Conservation (phyloP, 352 stramenopile genomes). For the Phytopythium aichiense region DNA sequence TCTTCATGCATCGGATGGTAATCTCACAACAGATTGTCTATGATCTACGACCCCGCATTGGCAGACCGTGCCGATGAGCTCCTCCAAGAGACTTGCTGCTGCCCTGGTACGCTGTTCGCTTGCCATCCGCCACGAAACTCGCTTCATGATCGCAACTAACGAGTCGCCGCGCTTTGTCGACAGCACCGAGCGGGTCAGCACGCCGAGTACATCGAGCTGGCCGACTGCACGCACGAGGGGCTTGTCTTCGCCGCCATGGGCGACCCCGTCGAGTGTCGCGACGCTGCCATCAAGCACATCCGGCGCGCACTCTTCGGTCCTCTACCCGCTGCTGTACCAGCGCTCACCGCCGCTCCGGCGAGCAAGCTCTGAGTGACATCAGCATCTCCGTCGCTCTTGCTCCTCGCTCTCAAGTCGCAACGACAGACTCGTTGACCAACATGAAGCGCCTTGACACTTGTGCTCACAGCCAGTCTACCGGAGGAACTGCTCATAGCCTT, state of each 20-base stretch:
- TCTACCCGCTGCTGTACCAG: background rate
- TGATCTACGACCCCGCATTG: no score
- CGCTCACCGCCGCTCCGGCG: background rate
- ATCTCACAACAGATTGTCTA: background rate
- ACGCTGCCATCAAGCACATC: conserved; percentile 32
- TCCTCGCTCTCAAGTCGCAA: background rate
- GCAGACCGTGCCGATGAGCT: conserved; percentile 24
- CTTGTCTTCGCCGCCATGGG: conserved; percentile 70
- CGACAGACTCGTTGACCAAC: background rate
- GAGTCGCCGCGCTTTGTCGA: background rate
- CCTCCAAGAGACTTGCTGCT: conserved; percentile 46
- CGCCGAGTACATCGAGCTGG: conserved; percentile 37
- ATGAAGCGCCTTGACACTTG: background rate
- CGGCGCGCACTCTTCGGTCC: conserved; percentile 29
- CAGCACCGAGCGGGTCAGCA: conserved; percentile 38
- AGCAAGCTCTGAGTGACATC: conserved; percentile 1
- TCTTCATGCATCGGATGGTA: background rate
- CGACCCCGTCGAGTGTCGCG: conserved; percentile 42
- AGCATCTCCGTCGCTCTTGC: background rate
- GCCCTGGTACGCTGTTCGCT: conserved; percentile 32
- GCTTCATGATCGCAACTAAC: background rate
- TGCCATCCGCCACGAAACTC: background rate
- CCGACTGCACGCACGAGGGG: conserved; percentile 56
- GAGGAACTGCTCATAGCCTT: conserved; percentile 59
- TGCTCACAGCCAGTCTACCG: conserved; percentile 11